Conservation (phyloP, 1,284 basidiomycete species). For the Rhodotorula sp. region DNA sequence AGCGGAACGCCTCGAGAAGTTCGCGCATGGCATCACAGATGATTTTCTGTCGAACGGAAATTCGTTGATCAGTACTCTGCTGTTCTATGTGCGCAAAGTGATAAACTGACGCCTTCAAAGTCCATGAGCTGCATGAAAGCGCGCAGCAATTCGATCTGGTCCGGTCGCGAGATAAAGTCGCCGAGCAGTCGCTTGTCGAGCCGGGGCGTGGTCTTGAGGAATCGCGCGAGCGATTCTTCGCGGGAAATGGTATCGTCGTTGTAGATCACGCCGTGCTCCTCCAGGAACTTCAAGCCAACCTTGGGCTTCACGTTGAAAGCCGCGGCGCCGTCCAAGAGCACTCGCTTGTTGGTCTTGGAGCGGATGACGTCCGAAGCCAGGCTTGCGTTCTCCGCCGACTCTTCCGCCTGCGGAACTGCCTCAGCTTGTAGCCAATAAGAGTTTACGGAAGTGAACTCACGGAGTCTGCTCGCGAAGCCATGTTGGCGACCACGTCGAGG, state of each 20-base stretch:
- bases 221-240: conserved; percentile 66
- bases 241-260: conserved; percentile 48
- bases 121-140: conserved; percentile 88
- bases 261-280: conserved; percentile 77
- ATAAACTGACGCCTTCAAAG: conserved; percentile 71
- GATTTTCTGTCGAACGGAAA: conserved; percentile 64
- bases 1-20: conserved; percentile 85
- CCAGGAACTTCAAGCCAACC: conserved; percentile 80
- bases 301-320: conserved; percentile 97
- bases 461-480: conserved; percentile 74
- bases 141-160: conserved; percentile 78
- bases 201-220: conserved; percentile 79
- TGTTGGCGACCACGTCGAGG: conserved; percentile 79
- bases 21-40: conserved; percentile 94
- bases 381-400: conserved; percentile 55
- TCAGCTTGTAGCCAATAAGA: not conserved
- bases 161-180: conserved; percentile 87
- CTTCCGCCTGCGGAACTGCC: not conserved
- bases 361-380: conserved; percentile 60
- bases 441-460: conserved; percentile 48
- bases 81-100: not conserved
- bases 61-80: not conserved
- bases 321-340: conserved; percentile 77
- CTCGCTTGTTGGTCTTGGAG: conserved; percentile 79
- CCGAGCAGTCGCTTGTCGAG: conserved; percentile 93